Percentiles rank a stretch among this genome's conserved stretches.
phyloP scores from a whole-genome alignment of 2,329 filamentous ascomycete species.

The Venturia pyrina region DNA sequence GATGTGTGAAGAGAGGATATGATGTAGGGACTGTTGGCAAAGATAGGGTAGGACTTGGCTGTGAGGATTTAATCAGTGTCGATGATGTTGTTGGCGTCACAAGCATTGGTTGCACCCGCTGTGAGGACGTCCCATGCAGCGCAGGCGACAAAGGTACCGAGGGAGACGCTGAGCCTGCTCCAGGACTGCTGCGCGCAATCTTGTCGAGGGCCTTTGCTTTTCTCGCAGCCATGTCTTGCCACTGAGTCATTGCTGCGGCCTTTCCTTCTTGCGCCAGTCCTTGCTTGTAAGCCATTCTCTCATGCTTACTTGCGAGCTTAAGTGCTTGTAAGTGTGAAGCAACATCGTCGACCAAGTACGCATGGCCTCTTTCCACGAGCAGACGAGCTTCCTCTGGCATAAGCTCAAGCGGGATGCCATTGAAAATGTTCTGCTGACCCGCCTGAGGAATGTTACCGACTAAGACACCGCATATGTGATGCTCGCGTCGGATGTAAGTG shows the following conservation, averaged over 20 bases:
- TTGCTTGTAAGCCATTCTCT: conserved; percentile 52
- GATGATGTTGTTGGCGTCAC: conserved; percentile 33
- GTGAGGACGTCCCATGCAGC: not conserved
- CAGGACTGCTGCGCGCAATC: conserved; percentile 21
- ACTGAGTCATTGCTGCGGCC: conserved; percentile 37
- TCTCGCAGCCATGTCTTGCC: conserved; percentile 39
- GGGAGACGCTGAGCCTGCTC: conserved; percentile 7
- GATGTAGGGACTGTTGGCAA: conserved; percentile 36
- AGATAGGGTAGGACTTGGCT: conserved; percentile 11
- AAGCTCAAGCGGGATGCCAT: conserved; percentile 78
- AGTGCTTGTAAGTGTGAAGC: conserved; percentile 59
- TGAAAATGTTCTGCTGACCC: conserved; percentile 89
- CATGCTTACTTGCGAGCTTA: conserved; percentile 44
- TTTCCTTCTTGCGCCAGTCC: conserved; percentile 45
- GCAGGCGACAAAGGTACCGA: not conserved
- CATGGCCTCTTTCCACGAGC: conserved; percentile 66
- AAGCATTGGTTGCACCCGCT: conserved; percentile 15
- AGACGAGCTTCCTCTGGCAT: conserved; percentile 82
- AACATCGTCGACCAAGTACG: conserved; percentile 71
- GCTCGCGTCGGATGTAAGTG: conserved; percentile 63
- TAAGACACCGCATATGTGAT: conserved; percentile 79
- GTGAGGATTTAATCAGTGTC: conserved; percentile 11
- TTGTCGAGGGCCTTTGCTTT: conserved; percentile 40
- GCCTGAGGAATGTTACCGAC: conserved; percentile 84
- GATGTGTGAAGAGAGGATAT: conserved; percentile 69